Conservation (phyloP, 2,329 filamentous ascomycete species). For the Aspergillus sp. region DNA sequence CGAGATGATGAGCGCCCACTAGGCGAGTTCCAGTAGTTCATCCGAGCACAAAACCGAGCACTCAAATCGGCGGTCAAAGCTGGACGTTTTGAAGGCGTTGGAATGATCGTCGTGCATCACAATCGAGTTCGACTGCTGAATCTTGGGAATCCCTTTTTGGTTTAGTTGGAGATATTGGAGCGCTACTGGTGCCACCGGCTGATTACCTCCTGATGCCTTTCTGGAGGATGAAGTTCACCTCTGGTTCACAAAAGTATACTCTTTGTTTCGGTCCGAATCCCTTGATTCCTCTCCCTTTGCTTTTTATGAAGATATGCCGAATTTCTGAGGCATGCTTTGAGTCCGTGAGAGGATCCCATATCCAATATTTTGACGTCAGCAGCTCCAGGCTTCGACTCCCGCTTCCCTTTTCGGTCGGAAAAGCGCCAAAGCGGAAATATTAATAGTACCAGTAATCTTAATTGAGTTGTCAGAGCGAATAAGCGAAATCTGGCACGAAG, state of each 20-base stretch:
- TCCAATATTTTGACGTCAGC: not conserved
- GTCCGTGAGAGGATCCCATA: not conserved
- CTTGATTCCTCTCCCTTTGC: not conserved
- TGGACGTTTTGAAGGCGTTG: slow-evolving; percentile 24
- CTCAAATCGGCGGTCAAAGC: slow-evolving; percentile 10
- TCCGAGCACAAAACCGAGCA: slow-evolving; percentile 18
- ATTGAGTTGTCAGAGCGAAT: not conserved
- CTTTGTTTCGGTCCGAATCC: not conserved
- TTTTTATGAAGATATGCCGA: not conserved
- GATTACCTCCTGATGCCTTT: not conserved
- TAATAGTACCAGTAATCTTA: slow-evolving; percentile 3
- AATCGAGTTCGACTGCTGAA: not conserved
- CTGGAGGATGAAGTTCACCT: not conserved
- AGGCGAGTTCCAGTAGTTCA: slow-evolving; percentile 25
- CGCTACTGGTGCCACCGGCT: not conserved
- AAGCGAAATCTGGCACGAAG: slow-evolving; percentile 1
- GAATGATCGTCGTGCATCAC: slow-evolving; percentile 23
- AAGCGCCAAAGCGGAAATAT: slow-evolving; percentile 1
- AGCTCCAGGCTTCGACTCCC: not conserved
- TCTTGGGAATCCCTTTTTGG: not conserved
- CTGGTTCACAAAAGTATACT: not conserved
- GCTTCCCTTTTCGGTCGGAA: slow-evolving; percentile 5
- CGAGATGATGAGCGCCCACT: slow-evolving; percentile 13
- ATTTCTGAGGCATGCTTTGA: not conserved
- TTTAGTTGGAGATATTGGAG: not conserved